Evolutionary conservation across 768 basidiomycete genomes (phyloP).

Genomic region (Suillus subluteus): DNA sequence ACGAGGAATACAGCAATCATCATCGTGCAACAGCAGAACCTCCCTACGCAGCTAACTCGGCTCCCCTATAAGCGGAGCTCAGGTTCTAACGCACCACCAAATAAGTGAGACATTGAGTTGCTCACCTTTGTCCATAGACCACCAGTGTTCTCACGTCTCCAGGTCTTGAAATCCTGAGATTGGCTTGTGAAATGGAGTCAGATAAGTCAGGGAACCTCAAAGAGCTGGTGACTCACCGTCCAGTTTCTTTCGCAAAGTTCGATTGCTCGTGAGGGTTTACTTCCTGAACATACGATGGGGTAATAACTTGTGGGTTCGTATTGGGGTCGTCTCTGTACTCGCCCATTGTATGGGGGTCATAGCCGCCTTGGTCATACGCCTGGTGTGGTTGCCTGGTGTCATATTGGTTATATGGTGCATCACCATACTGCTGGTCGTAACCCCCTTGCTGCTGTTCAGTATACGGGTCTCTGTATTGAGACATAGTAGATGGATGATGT

Average conservation of each 20-base stretch:
- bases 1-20: constrained; percentile 68
- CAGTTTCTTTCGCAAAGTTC: constrained; percentile 38
- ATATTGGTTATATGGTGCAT: constrained; percentile 52
- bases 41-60: constrained; percentile 58
- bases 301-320: constrained; percentile 17
- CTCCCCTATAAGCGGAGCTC: constrained; percentile 50
- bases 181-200: constrained; percentile 19
- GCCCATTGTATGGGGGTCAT: constrained; percentile 26
- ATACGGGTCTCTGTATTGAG: constrained; percentile 64
- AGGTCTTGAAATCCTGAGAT: constrained; percentile 44
- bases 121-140: constrained; percentile 70
- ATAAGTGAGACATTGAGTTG: neutral
- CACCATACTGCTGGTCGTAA: constrained; percentile 36
- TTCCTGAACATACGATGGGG: constrained; percentile 25
- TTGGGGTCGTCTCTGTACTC: constrained; percentile 45
- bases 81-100: neutral
- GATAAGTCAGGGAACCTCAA: constrained; percentile 11
- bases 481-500: constrained; percentile 28
- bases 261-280: constrained; percentile 45
- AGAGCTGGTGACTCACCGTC: neutral
- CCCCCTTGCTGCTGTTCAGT: constrained; percentile 34
- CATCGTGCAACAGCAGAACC: constrained; percentile 79
- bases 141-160: constrained; percentile 61
- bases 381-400: constrained; percentile 46
- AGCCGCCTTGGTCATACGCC: constrained; percentile 55